Base-by-base conservation (phyloP, 1,284 basidiomycete genomes). In the Hemileia vastatrix region DNA sequence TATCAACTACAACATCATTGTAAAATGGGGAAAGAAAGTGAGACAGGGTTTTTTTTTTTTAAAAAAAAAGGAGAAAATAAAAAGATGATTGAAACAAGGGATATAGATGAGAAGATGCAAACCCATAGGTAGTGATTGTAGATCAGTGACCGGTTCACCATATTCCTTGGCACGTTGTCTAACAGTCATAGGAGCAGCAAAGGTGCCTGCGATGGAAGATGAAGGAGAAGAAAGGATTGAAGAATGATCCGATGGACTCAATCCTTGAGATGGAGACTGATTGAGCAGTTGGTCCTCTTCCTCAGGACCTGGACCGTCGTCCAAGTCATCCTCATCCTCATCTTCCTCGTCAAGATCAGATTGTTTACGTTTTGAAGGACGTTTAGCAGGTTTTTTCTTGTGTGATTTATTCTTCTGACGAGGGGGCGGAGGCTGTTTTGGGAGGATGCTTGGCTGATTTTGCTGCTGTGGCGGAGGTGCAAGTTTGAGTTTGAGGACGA, bases 51-150 rank as follows among this genome's bases (percentile, higher is more conserved):
- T 8, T 54, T 19, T 31, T 6, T 18, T 24, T 24, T 31, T n/a
- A 2, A 18, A 33, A 48, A 40, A 13, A 53, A 33, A 48, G 21
- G 32, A 4, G 32, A 44, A 24, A 15, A 44, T 57, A 49, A 18
- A 36, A 21, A 52, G 2, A 23, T 51, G 19, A 21, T 24, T 24
- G 6, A 6, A 21, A n/a, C 27, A n/a, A 5, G 19, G 31, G 31
- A 5, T n/a, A 33, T 50, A 33, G 6, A 32, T 6, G 40, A 23
- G 4, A 6, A 2, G 32, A 21, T 48, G 19, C 60, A 47, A 19
- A 63, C 60, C 31, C 60, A 63, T 63, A 6, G 60, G 60, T 44
- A 63, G 19, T 36, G 60, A 63, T 45, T 63, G 60, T 33, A 63
- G 54, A 55, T 63, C 60, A 27, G 48, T 56, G 11, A 63, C 54